Conservation (phyloP, 345 rosid species). For the Eucalyptus cloeziana region DNA sequence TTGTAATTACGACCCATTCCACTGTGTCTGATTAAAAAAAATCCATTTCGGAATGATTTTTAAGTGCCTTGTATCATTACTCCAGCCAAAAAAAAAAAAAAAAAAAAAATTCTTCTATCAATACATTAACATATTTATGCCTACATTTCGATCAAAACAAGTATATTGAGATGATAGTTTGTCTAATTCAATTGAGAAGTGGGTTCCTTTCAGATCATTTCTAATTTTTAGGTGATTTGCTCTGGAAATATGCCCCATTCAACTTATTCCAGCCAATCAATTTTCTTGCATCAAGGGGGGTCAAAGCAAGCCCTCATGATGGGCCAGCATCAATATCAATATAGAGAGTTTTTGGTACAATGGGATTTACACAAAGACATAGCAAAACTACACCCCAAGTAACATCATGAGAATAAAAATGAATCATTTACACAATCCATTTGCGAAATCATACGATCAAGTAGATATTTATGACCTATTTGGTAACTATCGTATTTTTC, state of each 20-base stretch:
- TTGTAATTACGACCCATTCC: not conserved
- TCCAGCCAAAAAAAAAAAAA: accelerated
- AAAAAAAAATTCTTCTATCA: not conserved
- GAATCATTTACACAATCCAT: not conserved
- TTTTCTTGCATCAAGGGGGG: not conserved
- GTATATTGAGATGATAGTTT: not conserved
- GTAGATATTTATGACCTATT: not conserved
- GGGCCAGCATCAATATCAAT: not conserved
- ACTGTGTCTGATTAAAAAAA: not conserved
- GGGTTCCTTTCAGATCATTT: not conserved
- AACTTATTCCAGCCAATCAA: not conserved
- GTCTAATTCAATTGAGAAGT: not conserved
- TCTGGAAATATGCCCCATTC: not conserved
- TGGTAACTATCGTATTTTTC: too few relatives aligned
- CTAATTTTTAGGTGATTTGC: not conserved
- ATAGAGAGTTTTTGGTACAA: not conserved
- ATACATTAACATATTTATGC: not conserved
- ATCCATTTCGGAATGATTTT: not conserved
- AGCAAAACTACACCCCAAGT: not conserved
- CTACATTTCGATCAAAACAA: not conserved
- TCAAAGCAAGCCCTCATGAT: not conserved
- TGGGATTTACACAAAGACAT: not conserved
- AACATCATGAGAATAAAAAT: not conserved
- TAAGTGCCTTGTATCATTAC: not conserved
- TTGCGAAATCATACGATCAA: not conserved